These are phyloP conservation scores for Hemisphaericaspora lyxosophila DNA, from an alignment of 1,139 yeast genomes.

Conservation along the genomic window DNA sequence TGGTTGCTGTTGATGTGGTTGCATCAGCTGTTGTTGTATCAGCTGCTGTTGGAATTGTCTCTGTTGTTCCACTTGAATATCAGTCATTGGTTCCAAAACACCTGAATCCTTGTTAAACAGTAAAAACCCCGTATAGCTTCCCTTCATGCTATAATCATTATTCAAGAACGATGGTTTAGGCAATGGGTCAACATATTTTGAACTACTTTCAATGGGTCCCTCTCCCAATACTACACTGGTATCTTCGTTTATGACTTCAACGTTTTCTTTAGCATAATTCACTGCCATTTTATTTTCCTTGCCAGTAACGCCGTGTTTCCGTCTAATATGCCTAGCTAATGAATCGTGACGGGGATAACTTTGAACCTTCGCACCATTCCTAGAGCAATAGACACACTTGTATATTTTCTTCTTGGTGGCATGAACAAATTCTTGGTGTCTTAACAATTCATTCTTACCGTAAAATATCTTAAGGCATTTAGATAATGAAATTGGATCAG, in stretches of 20 bases:
- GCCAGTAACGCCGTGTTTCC: conserved; percentile 49
- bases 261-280: conserved; percentile 48
- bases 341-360: conserved; percentile 50
- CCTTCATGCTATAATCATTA: conserved; percentile 29
- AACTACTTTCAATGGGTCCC: neutral
- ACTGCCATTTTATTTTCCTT: conserved; percentile 49
- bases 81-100: conserved; percentile 7
- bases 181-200: conserved; percentile 21
- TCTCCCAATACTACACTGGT: neutral
- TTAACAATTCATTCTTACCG: conserved; percentile 45
- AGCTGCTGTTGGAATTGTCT: conserved; percentile 13
- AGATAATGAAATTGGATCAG: conserved; percentile 32
- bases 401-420: conserved; percentile 47
- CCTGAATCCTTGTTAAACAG: conserved; percentile 25
- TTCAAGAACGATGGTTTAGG: conserved; percentile 35
- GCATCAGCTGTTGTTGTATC: conserved; percentile 7
- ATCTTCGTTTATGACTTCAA: conserved; percentile 36
- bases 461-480: conserved; percentile 45
- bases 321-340: conserved; percentile 45
- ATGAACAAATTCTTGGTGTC: conserved; percentile 52
- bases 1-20: conserved; percentile 7
- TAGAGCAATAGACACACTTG: conserved; percentile 44
- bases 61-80: conserved; percentile 1
- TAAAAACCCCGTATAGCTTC: conserved; percentile 32
- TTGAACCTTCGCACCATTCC: conserved; percentile 38